Conservation (phyloP, 768 basidiomycete species). For the Phanerochaete carnosa region DNA sequence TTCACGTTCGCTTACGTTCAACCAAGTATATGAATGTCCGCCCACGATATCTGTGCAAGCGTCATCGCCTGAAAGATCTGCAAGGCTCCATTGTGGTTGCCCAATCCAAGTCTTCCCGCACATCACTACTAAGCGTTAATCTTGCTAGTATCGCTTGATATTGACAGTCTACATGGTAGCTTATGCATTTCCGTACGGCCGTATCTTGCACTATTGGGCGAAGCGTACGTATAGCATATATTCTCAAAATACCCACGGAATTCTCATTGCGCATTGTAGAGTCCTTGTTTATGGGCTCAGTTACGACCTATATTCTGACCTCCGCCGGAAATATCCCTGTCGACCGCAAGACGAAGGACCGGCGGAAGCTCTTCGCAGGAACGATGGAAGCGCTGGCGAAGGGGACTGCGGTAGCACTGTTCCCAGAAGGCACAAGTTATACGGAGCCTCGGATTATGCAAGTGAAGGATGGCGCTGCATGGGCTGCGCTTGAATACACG, state of each 20-base stretch:
- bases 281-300: constrained; percentile 73
- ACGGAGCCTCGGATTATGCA: constrained; percentile 93
- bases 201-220: constrained; percentile 90
- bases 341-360: constrained; percentile 91
- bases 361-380: constrained; percentile 81
- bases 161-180: constrained; percentile 35
- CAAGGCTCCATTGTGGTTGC: too few species aligned
- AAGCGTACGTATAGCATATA: constrained; percentile 55
- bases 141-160: too few species aligned
- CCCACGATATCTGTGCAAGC: too few species aligned
- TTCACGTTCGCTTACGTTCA: too few species aligned
- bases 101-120: too few species aligned
- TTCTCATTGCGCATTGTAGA: not conserved
- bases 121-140: not conserved
- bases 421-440: constrained; percentile 92
- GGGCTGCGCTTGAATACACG: constrained; percentile 91
- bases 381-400: constrained; percentile 81
- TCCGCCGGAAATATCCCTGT: constrained; percentile 98
- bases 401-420: constrained; percentile 87
- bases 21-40: too few species aligned
- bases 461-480: constrained; percentile 90
- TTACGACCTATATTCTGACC: constrained; percentile 67
- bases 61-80: too few species aligned
- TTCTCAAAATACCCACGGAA: not conserved
- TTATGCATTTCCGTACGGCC: constrained; percentile 74